Conservation (phyloP, 495 filamentous ascomycete genomes). For the Tuber borchii region DNA sequence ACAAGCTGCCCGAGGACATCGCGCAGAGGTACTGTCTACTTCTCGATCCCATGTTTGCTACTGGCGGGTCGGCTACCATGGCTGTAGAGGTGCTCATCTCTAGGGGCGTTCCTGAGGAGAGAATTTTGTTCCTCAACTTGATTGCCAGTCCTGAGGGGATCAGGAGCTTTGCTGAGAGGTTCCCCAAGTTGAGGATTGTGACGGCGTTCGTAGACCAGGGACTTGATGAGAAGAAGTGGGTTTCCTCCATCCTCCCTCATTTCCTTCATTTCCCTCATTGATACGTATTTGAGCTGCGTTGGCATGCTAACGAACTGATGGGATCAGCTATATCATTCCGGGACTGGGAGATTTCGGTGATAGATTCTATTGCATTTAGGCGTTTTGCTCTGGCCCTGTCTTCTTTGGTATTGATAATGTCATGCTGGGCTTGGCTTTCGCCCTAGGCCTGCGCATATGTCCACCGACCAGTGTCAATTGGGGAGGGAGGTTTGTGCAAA, state of each 20-base stretch:
- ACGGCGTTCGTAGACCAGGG: conserved; percentile 97
- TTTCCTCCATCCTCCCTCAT: conserved; percentile 15
- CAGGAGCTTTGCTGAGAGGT: conserved; percentile 78
- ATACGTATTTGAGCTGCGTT: conserved; percentile 17
- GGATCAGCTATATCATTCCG: conserved; percentile 81
- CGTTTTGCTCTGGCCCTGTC: background rate
- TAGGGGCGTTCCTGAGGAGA: conserved; percentile 86
- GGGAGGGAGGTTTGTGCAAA: background rate
- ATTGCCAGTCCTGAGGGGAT: conserved; percentile 93
- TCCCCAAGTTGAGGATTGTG: conserved; percentile 86
- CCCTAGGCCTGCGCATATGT: background rate
- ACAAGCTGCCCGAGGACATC: conserved; percentile 93
- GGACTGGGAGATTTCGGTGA: conserved; percentile 96
- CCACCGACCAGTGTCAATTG: background rate
- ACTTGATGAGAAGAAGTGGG: conserved; percentile 92
- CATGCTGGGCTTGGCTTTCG: background rate
- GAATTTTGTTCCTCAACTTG: conserved; percentile 90
- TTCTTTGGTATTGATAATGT: background rate
- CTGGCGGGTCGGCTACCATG: conserved; percentile 95
- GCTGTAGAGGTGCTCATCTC: conserved; percentile 86
- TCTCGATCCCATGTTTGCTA: conserved; percentile 98
- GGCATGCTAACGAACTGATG: conserved; percentile 17
- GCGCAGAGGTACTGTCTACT: conserved; percentile 84
- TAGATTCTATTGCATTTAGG: conserved; percentile 84
- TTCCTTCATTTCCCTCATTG: conserved; percentile 4